These are phyloP conservation scores for Cutaneotrichosporon cutaneum DNA, from an alignment of 1,284 basidiomycete genomes.

Conservation along the genomic window DNA sequence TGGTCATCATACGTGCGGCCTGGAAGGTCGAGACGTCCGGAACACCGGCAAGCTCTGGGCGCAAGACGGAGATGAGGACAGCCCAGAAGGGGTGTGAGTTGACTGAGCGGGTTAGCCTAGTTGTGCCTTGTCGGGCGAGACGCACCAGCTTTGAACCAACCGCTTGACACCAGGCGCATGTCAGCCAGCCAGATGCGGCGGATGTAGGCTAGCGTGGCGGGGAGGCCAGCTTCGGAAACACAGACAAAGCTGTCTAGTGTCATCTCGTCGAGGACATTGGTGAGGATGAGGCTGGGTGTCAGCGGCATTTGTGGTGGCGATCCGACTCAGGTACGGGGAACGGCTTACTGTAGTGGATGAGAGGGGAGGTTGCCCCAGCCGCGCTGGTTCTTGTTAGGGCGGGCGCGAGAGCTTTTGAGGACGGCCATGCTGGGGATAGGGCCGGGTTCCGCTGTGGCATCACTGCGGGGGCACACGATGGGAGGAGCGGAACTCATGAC, in stretches of 20 bases:
- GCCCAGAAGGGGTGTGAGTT: conserved; percentile 30
- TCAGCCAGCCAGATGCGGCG: conserved; percentile 23
- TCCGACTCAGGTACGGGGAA: neutral
- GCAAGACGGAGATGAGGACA: conserved; percentile 16
- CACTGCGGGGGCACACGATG: neutral
- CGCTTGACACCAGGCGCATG: conserved; percentile 26
- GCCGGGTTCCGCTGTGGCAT: neutral
- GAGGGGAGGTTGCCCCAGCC: conserved; percentile 22
- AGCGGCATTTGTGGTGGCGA: neutral
- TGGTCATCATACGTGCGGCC: conserved; percentile 2
- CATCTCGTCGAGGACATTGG: neutral
- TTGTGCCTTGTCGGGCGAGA: neutral
- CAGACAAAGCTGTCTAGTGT: conserved; percentile 5
- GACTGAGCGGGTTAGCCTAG: neutral
- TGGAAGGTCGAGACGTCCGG: conserved; percentile 2
- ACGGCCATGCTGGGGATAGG: conserved; percentile 18
- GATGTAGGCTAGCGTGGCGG: conserved; percentile 16
- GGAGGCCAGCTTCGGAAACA: conserved; percentile 1
- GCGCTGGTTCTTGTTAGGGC: conserved; percentile 25
- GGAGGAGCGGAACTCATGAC: neutral
- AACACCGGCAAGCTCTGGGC: conserved; percentile 8
- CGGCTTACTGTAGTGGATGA: neutral
- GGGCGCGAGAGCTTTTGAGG: conserved; percentile 25
- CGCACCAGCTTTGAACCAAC: conserved; percentile 33
- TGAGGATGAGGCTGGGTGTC: neutral